Percentiles rank a stretch among this genome's conserved stretches.
Conservation (phyloP, 1,284 basidiomycete species). For the Puccinia sorghi region DNA sequence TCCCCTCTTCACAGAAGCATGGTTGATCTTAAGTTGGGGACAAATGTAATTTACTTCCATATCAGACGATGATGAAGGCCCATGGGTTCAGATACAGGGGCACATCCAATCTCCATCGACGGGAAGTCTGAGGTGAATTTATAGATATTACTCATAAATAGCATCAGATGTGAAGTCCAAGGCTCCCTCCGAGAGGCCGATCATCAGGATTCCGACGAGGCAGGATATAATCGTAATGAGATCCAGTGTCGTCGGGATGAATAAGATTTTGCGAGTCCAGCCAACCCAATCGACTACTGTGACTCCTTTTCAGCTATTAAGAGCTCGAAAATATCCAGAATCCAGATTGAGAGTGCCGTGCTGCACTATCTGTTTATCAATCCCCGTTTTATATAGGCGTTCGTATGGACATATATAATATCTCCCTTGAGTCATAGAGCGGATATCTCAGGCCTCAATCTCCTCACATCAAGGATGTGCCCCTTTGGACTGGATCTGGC, state of each 20-base stretch:
- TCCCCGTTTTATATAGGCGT: no score
- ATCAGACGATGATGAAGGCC: constrained; percentile 5
- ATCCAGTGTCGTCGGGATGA: not conserved
- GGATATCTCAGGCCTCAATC: no score
- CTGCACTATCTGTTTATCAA: no score
- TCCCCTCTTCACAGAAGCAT: constrained; percentile 13
- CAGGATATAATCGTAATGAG: not conserved
- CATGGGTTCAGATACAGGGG: not conserved
- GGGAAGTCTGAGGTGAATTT: not conserved
- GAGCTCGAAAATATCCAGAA: not conserved
- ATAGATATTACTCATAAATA: not conserved
- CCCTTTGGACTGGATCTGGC: no score
- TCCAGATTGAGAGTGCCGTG: not conserved
- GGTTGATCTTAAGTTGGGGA: not conserved
- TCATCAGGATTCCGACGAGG: not conserved
- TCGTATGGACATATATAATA: no score
- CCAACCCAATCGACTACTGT: not conserved
- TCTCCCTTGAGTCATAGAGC: no score
- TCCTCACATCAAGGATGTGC: no score
- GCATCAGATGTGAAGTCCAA: not conserved
- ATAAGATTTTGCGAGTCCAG: not conserved
- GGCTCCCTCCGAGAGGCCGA: no score
- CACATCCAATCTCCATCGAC: not conserved
- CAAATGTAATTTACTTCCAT: not conserved
- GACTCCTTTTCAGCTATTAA: not conserved